A percentile compares a stretch with the other conserved stretches of the same genome.
Evolutionary conservation across 768 basidiomycete species (phyloP).

Genomic region (Russula brevipes): DNA sequence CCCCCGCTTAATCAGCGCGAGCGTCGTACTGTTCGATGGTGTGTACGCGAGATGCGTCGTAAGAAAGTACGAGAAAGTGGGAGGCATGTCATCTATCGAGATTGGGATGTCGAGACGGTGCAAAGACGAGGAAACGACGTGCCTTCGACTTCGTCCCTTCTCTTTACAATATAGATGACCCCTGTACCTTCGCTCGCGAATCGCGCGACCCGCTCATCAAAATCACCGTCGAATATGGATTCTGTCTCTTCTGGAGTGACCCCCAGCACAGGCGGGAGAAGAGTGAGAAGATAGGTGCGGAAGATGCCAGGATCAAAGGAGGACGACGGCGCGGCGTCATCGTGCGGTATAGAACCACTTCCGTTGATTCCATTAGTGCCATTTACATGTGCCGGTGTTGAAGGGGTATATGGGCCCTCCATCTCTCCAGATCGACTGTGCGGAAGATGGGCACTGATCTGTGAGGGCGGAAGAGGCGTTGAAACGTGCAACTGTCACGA

Average conservation of each 20-base stretch:
- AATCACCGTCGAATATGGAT: slow-evolving; percentile 63
- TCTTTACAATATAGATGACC: slow-evolving; percentile 79
- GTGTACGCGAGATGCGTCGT: slow-evolving; percentile 76
- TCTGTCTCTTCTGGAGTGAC: slow-evolving; percentile 60
- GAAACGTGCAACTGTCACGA: not conserved
- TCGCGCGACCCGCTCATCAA: slow-evolving; percentile 66
- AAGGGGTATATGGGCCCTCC: slow-evolving; percentile 25
- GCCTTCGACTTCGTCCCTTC: slow-evolving; percentile 72
- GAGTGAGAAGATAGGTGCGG: slow-evolving; percentile 59
- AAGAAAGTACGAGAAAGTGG: slow-evolving; percentile 61
- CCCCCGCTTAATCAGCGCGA: slow-evolving; percentile 92
- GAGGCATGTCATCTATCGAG: slow-evolving; percentile 55
- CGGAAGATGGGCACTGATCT: slow-evolving; percentile 10
- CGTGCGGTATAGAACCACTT: slow-evolving; percentile 25
- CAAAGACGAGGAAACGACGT: slow-evolving; percentile 24
- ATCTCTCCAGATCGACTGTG: slow-evolving; percentile 14
- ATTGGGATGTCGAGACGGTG: slow-evolving; percentile 3
- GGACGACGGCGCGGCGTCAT: slow-evolving; percentile 37
- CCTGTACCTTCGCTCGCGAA: slow-evolving; percentile 74
- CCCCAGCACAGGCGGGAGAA: slow-evolving; percentile 82
- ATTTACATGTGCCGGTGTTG: slow-evolving; percentile 21
- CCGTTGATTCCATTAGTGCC: slow-evolving; percentile 24
- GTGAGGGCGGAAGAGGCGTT: not conserved
- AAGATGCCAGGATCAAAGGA: slow-evolving; percentile 69
- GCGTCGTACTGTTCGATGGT: slow-evolving; percentile 70